Base-by-base conservation (phyloP, 495 filamentous ascomycete species). In the Staphylotrichum tortipilum region DNA sequence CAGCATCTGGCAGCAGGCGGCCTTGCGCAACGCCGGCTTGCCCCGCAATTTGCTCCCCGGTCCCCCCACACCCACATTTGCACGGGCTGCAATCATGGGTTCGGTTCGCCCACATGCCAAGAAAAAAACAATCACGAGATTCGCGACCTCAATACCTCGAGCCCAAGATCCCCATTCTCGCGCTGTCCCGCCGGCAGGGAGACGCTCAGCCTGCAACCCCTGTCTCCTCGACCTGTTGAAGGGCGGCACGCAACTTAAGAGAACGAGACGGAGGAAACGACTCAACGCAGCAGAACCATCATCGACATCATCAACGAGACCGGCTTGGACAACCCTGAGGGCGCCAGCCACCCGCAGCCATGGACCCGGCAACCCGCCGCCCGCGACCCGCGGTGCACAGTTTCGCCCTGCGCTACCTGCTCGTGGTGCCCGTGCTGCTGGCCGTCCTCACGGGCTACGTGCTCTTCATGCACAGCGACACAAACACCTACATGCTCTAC, bases 401-500 rank as follows among this genome's bases (percentile, higher is more conserved):
- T 15, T 28, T 26, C 37, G n/a, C 17, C 14, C 36, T 38, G n/a
- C 35, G 23, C 14, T 40, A 22, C 26, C 48, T 70, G 10, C 49
- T 72, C 44, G 44, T 69, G 10, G 15, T 54, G 7, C 68, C 65
- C 21, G 10, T 69, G 11, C 44, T 66, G 17, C 47, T 70, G 22
- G 54, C 66, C 48, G 9, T 65, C 47, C 49, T 52, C 14, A 64
- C 68, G 6, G 57, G 38, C 15, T 12, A 48, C 42, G 33, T 53
- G 17, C 57, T 70, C 55, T 60, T 61, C 47, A 29, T 44, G 3
- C 58, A 64, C 41, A 53, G 54, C 52, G 67, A 69, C 54, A 57
- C 66, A 37, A 66, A 69, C 67, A 52, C 60, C 23, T 55, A 61
- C 46, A 59, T 70, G 53, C 65, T 71, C 37, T 69, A 64, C 52